Percentiles rank a stretch among this genome's conserved stretches.
Evolutionary conservation across 768 basidiomycete genomes (phyloP).

Genomic region (Tricholoma matsutake): DNA sequence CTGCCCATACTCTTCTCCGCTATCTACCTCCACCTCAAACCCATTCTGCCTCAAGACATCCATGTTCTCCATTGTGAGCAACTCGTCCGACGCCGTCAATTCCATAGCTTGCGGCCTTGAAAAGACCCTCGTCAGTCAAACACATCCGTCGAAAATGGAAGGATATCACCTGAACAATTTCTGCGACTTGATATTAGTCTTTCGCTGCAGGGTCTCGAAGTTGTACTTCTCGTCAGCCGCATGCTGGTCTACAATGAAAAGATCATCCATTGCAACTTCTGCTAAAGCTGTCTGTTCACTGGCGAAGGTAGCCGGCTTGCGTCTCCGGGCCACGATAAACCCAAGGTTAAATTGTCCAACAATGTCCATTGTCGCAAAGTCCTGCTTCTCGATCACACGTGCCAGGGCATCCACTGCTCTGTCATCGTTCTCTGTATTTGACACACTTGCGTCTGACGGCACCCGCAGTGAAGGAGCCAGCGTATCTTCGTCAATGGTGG

Average conservation of each 20-base stretch:
- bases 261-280: slow-evolving; percentile 59
- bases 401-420: slow-evolving; percentile 66
- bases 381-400: slow-evolving; percentile 81
- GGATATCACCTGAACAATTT: slow-evolving; percentile 68
- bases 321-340: slow-evolving; percentile 83
- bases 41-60: slow-evolving; percentile 85
- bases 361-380: slow-evolving; percentile 82
- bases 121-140: background rate
- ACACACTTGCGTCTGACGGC: slow-evolving; percentile 36
- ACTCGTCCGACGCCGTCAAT: slow-evolving; percentile 85
- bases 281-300: slow-evolving; percentile 8
- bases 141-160: background rate
- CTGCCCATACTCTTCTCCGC: slow-evolving; percentile 35
- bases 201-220: slow-evolving; percentile 89
- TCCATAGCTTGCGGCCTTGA: slow-evolving; percentile 73
- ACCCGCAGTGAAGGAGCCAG: slow-evolving; percentile 10
- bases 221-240: slow-evolving; percentile 99
- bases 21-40: slow-evolving; percentile 72
- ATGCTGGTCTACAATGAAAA: slow-evolving; percentile 97
- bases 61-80: slow-evolving; percentile 83
- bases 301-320: slow-evolving; percentile 20
- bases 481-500: background rate
- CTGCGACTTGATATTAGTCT: slow-evolving; percentile 88
- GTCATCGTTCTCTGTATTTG: slow-evolving; percentile 46
- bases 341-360: slow-evolving; percentile 96